Evolutionary conservation across 169 alveolate species (phyloP), one percentile per base, ranked within the genome.

Genomic region (Amoebophrya sp.): DNA sequence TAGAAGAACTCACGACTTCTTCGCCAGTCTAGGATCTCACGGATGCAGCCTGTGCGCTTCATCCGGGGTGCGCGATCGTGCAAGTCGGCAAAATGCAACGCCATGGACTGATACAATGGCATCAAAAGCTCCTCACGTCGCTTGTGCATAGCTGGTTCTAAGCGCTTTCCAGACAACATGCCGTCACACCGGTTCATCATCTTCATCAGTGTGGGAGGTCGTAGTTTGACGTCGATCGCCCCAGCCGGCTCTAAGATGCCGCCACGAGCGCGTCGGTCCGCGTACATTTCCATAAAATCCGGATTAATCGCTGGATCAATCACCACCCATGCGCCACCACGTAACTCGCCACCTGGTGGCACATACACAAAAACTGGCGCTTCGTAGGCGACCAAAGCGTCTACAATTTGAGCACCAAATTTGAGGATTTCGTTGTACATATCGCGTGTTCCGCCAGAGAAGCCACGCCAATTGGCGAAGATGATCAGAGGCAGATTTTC

Each of bases 271-370:
- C 92, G 92, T 2, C 93, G 92, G 47, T 94, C 96, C 33, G 96
- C 96, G 55, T n/a, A 91, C 90, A 78, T 38, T 78, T 78, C 93
- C 89, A 95, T 95, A 36, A 90, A 93, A 33, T 95, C 95, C 55
- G 96, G 94, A 90, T 95, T 95, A 77, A 95, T 90, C 29, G 95
- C 91, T 36, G 96, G 96, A 91, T 96, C 97, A 18, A 96, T 95
- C 83, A 96, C 97, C 39, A 96, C 97, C 97, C 97, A 95, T 34
- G 97, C 96, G 39, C 97, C 97, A 14, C 97, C 97, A 53, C 97
- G 94, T 6, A 95, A 83, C 53, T 95, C 97, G 0, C 95, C 96
- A 23, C 47, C 91, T 40, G 96, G 96, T n/a, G 97, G 97, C 24
- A 95, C 93, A 93, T 95, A 95, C 41, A 95, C 96, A 41, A 95